Conservation (phyloP, 1,139 yeast genomes). For the Sugiyamaella xylanicola region DNA sequence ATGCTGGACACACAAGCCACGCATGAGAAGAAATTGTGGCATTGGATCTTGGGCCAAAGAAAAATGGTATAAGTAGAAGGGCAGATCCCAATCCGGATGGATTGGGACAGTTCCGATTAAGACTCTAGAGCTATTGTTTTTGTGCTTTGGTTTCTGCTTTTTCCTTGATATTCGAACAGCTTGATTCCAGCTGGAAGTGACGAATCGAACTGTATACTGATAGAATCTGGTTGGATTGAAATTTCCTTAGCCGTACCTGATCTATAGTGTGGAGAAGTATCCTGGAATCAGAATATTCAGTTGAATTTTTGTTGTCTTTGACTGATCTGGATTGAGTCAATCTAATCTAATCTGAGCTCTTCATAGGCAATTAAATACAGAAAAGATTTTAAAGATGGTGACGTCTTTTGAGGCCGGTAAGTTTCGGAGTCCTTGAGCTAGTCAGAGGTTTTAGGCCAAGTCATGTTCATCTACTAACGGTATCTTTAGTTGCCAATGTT, state of each 20-base stretch:
- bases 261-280: background rate
- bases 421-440: too few relatives aligned
- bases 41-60: background rate
- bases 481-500: slow-evolving; percentile 35
- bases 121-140: background rate
- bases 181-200: too few relatives aligned
- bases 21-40: slow-evolving; percentile 15
- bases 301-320: background rate
- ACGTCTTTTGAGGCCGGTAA: slow-evolving; percentile 12
- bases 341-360: background rate
- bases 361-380: too few relatives aligned
- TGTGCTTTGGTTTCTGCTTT: too few relatives aligned
- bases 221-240: too few relatives aligned
- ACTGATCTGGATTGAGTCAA: background rate
- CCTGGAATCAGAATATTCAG: background rate
- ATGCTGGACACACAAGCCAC: slow-evolving; percentile 17
- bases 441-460: too few relatives aligned
- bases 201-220: too few relatives aligned
- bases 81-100: background rate
- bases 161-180: too few relatives aligned
- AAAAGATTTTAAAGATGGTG: background rate
- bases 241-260: slow-evolving; percentile 9
- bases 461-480: too few relatives aligned
- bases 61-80: slow-evolving; percentile 14
- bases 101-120: background rate